Base-by-base conservation (phyloP, 2,329 filamentous ascomycete species). In the Phaeosphaeriaceae sp. region DNA sequence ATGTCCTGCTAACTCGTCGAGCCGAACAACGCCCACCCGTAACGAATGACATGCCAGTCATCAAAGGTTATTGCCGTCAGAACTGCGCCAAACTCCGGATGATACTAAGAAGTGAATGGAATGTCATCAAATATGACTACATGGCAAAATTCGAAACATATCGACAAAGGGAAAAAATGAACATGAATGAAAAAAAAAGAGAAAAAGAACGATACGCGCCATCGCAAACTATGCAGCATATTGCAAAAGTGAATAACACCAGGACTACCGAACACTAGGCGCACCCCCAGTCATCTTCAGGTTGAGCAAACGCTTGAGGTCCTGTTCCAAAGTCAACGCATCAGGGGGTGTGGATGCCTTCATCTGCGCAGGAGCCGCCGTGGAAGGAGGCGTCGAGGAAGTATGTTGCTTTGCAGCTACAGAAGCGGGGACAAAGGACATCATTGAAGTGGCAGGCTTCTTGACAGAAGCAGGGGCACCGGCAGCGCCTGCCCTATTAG, bases 281-380 rank as follows among this genome's bases (percentile, higher is more conserved):
- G 49, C 54, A 32, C 63, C 59, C 29, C 58, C 64, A 18, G 59
- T 40, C 28, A 57, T 39, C 26, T 61, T 62, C 20, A 72, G 49
- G 46, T 72, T 72, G 42, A 72, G 67, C 58, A 72, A 52, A 21
- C 68, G 68, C 56, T 71, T 72, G 39, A 72, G 57, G 47, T 72
- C 62, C 57, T 71, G 63, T 58, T 71, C 69, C 45, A 72, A 53
- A 54, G 67, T 55, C 47, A 60, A 53, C 6, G 60, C 59, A 46
- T 68, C 54, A 30, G 57, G 50, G 42, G 56, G 40, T 13, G 56
- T 46, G 6, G 58, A 50, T 32, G 44, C 53, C 40, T 54, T 58
- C 29, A 55, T 52, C 13, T 55, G 50, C 15, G 56, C 54, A 35
- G 62, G 49, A 28, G 52, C 33, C 32, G 56, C 46, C 13, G 56